Evolutionary conservation across 305 asterid species (phyloP).

Genomic region (Fraxinus sp.): DNA sequence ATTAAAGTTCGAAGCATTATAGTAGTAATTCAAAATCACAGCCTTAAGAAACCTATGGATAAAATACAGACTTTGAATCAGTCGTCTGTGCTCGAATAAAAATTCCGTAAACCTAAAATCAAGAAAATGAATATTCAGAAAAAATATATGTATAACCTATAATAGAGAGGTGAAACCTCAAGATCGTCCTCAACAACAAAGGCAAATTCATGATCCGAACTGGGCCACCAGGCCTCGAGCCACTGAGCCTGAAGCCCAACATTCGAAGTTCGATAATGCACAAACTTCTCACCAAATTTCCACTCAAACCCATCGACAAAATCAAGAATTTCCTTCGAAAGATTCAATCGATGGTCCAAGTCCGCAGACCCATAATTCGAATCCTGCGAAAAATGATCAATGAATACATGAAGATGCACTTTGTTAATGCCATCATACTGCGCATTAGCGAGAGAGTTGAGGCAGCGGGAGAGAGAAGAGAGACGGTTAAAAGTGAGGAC

Average conservation of each 20-base stretch:
- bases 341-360: constrained; percentile 42
- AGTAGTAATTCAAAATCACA: constrained; percentile 60
- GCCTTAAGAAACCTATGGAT: constrained; percentile 58
- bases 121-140: background rate
- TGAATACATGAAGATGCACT: constrained; percentile 59
- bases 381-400: constrained; percentile 54
- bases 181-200: constrained; percentile 93
- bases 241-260: constrained; percentile 91
- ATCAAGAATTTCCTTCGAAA: constrained; percentile 49
- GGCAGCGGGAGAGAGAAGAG: constrained; percentile 73
- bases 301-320: constrained; percentile 60
- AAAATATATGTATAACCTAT: constrained; percentile 36
- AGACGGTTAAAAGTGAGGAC: constrained; percentile 78
- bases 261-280: constrained; percentile 71
- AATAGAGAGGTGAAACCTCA: constrained; percentile 76
- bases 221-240: constrained; percentile 94
- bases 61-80: constrained; percentile 21
- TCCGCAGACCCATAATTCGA: constrained; percentile 32
- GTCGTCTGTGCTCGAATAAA: background rate
- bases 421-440: constrained; percentile 48
- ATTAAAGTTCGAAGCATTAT: constrained; percentile 54
- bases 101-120: background rate
- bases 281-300: constrained; percentile 62
- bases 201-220: constrained; percentile 80
- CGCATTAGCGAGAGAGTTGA: constrained; percentile 58